Base-by-base conservation (phyloP, 306 rosid genomes). In the Begonia peltatifolia region DNA sequence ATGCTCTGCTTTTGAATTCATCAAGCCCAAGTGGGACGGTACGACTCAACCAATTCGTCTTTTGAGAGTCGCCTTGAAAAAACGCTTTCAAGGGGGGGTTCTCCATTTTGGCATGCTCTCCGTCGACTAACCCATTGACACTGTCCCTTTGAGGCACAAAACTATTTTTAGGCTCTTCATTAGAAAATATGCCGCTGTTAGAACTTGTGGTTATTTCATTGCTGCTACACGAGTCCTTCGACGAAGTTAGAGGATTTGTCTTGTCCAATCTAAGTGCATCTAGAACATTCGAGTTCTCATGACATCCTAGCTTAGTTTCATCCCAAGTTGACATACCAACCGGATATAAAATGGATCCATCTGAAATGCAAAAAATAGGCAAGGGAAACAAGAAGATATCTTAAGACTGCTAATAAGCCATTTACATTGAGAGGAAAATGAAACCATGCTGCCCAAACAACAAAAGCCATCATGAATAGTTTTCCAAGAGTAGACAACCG, bases 1-100 rank as follows among this genome's bases (percentile, higher is more conserved):
- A 86, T 46, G 88, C 79, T 72, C 75, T 83, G 71, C 87, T 92
- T 72, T 92, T 92, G 65, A 81, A 92, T 72, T 86, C 99, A 66
- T 83, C 93, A 13, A 92, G 99, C 63, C 96, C 87, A 66, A 73
- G 73, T 48, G 95, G 93, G 50, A 75, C 88, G 54, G 70, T 50
- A 66, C 70, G 71, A 43, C 89, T 63, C 35, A 80, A 54, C 68
- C 65, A 30, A 30, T 5, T 74, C 74, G 80, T 59, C 86, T 60
- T 52, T 66, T 74, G 47, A 77, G 87, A 62, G 62, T 69, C 38
- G 8, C 38, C 38, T 30, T 30, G 38, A 30, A 30, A 30, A 3
- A 30, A 30, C 38, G 6, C 38, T 30, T 9, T 30, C 9, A 3
- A 30, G 38, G 38, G 0, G 38, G 38, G 9, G 9, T 30, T 73